Evolutionary conservation across 2,329 filamentous ascomycete species (phyloP).

Genomic region (Colletotrichum liaoningense): DNA sequence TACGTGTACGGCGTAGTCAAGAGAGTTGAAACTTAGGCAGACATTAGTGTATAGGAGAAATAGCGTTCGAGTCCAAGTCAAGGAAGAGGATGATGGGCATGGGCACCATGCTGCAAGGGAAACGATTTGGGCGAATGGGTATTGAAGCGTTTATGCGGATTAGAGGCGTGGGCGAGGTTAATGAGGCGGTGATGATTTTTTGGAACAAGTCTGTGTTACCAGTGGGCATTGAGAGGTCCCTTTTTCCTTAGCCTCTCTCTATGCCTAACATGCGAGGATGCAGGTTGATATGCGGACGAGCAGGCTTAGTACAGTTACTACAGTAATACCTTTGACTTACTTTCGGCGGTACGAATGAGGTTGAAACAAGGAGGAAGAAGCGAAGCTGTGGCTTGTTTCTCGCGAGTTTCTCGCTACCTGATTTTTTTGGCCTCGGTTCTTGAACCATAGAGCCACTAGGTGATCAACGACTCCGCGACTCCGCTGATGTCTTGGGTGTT

Average conservation of each 20-base stretch:
- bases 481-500: neutral
- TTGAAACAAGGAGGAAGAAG: too few species aligned
- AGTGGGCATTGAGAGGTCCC: neutral
- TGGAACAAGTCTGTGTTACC: neutral
- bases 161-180: slow-evolving; percentile 3
- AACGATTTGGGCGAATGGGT: neutral
- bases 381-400: too few species aligned
- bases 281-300: too few species aligned
- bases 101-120: neutral
- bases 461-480: neutral
- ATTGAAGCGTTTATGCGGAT: slow-evolving; percentile 19
- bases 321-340: too few species aligned
- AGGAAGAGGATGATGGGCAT: neutral
- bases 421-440: too few species aligned
- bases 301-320: too few species aligned
- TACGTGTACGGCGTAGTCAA: slow-evolving; percentile 3
- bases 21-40: neutral
- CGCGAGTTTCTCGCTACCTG: too few species aligned
- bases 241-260: neutral
- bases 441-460: too few species aligned
- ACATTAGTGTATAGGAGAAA: neutral
- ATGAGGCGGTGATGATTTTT: neutral
- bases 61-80: too few species aligned
- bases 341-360: too few species aligned
- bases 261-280: neutral